A percentile compares a stretch with the other conserved stretches of the same genome.
These are phyloP conservation scores for Laetiporus sulphureus DNA, from an alignment of 1,284 basidiomycete genomes.

Conservation along the genomic window DNA sequence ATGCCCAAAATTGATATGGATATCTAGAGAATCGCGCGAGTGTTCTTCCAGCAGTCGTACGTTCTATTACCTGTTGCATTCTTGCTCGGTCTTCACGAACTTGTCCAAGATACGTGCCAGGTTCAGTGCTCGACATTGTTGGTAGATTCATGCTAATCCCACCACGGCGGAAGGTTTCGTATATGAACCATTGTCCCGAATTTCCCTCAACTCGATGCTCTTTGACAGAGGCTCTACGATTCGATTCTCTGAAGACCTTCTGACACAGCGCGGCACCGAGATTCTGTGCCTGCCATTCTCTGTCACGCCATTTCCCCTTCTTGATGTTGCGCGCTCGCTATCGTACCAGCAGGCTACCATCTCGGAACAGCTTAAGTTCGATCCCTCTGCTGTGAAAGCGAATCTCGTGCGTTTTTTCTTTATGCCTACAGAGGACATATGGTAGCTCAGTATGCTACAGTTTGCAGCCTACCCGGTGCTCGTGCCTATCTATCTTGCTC, in stretches of 20 bases:
- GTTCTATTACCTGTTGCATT: neutral
- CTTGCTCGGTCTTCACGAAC: neutral
- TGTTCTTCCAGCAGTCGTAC: constrained; percentile 12
- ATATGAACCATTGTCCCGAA: constrained; percentile 24
- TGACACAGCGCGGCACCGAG: constrained; percentile 27
- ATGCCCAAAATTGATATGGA: neutral
- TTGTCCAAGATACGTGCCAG: constrained; percentile 19
- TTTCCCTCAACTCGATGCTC: constrained; percentile 20
- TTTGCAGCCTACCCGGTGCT: constrained; percentile 37
- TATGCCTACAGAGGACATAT: neutral
- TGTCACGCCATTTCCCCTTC: constrained; percentile 13
- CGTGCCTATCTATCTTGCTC: constrained; percentile 33
- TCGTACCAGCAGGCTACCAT: constrained; percentile 11
- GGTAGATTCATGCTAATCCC: neutral
- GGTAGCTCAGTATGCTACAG: constrained; percentile 14
- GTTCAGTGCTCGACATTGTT: constrained; percentile 8
- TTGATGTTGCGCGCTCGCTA: constrained; percentile 8
- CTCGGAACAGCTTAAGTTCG: constrained; percentile 22
- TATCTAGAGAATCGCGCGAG: constrained; percentile 5
- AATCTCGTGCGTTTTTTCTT: constrained; percentile 23
- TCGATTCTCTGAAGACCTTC: constrained; percentile 28
- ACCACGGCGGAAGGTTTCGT: constrained; percentile 16
- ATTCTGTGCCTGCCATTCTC: constrained; percentile 22
- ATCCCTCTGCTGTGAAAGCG: constrained; percentile 25
- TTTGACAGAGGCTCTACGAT: constrained; percentile 15